Conservation (phyloP, 225 moss, liverwort and hornwort genomes). For the Polytrichum commune region DNA sequence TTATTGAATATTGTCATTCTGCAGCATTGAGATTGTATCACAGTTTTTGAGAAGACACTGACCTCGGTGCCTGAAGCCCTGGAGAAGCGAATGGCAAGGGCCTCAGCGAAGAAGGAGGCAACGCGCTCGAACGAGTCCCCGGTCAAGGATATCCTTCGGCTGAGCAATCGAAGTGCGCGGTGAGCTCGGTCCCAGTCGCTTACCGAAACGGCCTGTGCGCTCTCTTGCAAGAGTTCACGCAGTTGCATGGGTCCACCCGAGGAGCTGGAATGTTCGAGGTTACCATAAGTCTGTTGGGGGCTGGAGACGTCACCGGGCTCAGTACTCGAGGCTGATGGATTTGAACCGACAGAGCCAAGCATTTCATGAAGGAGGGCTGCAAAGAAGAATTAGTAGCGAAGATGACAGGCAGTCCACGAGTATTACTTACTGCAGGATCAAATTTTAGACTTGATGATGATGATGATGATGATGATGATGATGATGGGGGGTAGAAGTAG, state of each 20-base stretch:
- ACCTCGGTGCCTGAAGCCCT: constrained; percentile 54
- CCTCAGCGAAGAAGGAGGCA: constrained; percentile 68
- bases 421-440: no score
- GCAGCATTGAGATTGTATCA: no score
- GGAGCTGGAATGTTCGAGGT: constrained; percentile 36
- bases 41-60: constrained; percentile 5
- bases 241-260: constrained; percentile 61
- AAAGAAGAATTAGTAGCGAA: constrained; percentile 26
- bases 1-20: no score
- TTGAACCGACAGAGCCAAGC: constrained; percentile 90
- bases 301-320: constrained; percentile 47
- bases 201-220: constrained; percentile 71
- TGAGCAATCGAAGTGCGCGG: constrained; percentile 58
- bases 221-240: constrained; percentile 71
- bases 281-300: constrained; percentile 42
- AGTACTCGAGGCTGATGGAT: constrained; percentile 62
- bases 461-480: constrained; percentile 22
- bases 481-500: constrained; percentile 35
- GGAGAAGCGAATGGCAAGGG: constrained; percentile 69
- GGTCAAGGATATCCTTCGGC: constrained; percentile 55
- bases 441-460: constrained; percentile 12
- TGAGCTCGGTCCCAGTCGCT: constrained; percentile 70
- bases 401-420: constrained; percentile 4
- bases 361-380: constrained; percentile 91
- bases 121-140: constrained; percentile 87